Evolutionary conservation across 352 stramenopile species (phyloP).

Genomic region (Phytophthora lateralis): DNA sequence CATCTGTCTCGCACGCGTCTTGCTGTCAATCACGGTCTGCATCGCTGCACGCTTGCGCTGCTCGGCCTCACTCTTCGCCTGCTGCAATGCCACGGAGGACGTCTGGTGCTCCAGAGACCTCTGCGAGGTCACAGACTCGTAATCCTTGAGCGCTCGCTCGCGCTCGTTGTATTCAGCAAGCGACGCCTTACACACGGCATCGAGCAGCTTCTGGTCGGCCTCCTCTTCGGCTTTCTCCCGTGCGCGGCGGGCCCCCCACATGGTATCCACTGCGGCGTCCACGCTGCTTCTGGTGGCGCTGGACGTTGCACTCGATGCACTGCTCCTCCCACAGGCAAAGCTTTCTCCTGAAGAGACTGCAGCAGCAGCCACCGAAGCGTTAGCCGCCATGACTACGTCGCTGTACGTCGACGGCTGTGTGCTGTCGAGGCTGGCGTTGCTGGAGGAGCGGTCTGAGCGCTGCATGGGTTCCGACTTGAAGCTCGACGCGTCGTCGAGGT

Average conservation of each 20-base stretch:
- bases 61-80: slow-evolving; percentile 53
- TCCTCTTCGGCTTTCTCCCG: slow-evolving; percentile 60
- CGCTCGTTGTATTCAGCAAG: slow-evolving; percentile 76
- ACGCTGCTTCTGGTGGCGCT: slow-evolving; percentile 34
- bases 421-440: slow-evolving; percentile 25
- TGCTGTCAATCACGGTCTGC: slow-evolving; percentile 79
- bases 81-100: slow-evolving; percentile 42
- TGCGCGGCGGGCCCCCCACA: slow-evolving; percentile 67
- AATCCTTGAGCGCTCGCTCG: slow-evolving; percentile 61
- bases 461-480: slow-evolving; percentile 19
- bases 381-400: slow-evolving; percentile 24
- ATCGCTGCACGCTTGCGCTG: slow-evolving; percentile 70
- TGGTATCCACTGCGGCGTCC: slow-evolving; percentile 49
- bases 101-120: slow-evolving; percentile 36
- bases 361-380: slow-evolving; percentile 24
- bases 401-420: slow-evolving; percentile 19
- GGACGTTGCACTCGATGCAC: slow-evolving; percentile 26
- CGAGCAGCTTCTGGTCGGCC: slow-evolving; percentile 75
- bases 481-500: slow-evolving; percentile 3
- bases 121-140: slow-evolving; percentile 47
- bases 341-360: slow-evolving; percentile 6
- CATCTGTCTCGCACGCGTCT: slow-evolving; percentile 62
- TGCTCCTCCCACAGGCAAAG: slow-evolving; percentile 7
- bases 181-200: slow-evolving; percentile 80
- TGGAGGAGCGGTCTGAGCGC: slow-evolving; percentile 16